Evolutionary conservation across 306 rosid genomes (phyloP).

Genomic region (Vachellia collinsii): DNA sequence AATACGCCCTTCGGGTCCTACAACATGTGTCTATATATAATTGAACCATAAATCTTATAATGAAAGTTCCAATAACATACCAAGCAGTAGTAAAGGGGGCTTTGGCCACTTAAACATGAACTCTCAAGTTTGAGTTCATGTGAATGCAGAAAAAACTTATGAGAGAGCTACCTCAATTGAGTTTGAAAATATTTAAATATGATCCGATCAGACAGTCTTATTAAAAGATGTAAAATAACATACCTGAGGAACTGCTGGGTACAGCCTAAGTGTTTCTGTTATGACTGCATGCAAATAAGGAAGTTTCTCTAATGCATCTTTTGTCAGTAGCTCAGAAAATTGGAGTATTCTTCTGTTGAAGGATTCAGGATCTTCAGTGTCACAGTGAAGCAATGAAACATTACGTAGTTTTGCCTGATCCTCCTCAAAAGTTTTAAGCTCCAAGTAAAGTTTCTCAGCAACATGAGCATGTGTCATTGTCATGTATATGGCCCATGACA

Average conservation of each 20-base stretch:
- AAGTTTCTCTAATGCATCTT: slow-evolving; percentile 70
- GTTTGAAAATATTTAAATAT: too few relatives aligned
- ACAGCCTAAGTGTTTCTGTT: slow-evolving; percentile 86
- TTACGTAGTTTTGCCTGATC: slow-evolving; percentile 61
- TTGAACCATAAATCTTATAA: background rate
- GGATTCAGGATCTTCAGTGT: slow-evolving; percentile 55
- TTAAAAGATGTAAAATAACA: background rate
- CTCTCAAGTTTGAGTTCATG: too few relatives aligned
- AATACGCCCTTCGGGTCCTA: slow-evolving; percentile 90
- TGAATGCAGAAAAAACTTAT: too few relatives aligned
- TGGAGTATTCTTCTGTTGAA: slow-evolving; percentile 64
- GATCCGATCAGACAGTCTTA: too few relatives aligned
- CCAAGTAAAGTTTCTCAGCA: slow-evolving; percentile 71
- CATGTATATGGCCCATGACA: slow-evolving; percentile 94
- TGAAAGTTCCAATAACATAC: too few relatives aligned
- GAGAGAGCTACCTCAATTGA: too few relatives aligned
- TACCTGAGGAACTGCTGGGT: slow-evolving; percentile 99
- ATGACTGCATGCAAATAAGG: slow-evolving; percentile 85
- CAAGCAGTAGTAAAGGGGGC: too few relatives aligned
- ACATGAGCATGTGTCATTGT: slow-evolving; percentile 70
- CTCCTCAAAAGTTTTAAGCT: slow-evolving; percentile 73
- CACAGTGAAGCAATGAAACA: slow-evolving; percentile 49
- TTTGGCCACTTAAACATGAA: too few relatives aligned
- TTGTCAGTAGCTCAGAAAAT: slow-evolving; percentile 60
- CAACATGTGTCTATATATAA: background rate